These are phyloP conservation scores for Lolium rigidum DNA, from an alignment of 176 grass and related monocot genomes.

Conservation along the genomic window DNA sequence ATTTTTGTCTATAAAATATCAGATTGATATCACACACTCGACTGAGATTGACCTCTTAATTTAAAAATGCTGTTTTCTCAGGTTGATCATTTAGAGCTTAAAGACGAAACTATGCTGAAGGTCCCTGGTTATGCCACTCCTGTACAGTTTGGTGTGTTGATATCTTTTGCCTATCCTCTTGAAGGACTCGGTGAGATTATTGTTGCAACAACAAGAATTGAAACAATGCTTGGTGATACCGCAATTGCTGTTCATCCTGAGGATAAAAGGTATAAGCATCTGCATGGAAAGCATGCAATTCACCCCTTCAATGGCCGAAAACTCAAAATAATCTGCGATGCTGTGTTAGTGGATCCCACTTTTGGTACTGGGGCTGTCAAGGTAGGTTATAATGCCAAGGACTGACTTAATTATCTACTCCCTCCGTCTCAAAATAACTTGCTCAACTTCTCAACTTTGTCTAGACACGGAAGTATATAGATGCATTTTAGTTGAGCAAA, in stretches of 20 bases:
- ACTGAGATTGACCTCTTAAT: constrained; percentile 11
- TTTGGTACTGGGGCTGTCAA: constrained; percentile 97
- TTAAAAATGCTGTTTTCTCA: constrained; percentile 43
- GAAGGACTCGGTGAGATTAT: constrained; percentile 83
- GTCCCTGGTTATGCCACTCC: constrained; percentile 65
- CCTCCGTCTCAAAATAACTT: too few species aligned
- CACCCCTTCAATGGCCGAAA: constrained; percentile 81
- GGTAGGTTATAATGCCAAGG: constrained; percentile 43
- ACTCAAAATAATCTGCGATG: constrained; percentile 83
- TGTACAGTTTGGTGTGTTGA: constrained; percentile 91
- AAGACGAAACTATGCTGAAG: constrained; percentile 68
- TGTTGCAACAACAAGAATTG: constrained; percentile 79
- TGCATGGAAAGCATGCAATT: constrained; percentile 75
- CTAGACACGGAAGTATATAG: too few species aligned
- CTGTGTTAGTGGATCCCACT: constrained; percentile 70
- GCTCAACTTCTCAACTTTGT: too few species aligned
- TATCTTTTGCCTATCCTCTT: constrained; percentile 88
- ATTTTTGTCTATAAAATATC: constrained; percentile 25
- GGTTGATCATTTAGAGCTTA: constrained; percentile 86
- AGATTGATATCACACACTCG: background rate
- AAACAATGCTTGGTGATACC: constrained; percentile 91
- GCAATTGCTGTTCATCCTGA: constrained; percentile 89
- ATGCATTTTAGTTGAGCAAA: too few species aligned
- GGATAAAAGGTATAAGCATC: constrained; percentile 75
- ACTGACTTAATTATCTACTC: background rate